Evolutionary conservation across 1,284 basidiomycete species (phyloP), one percentile per base, ranked within the genome.

Genomic region (Ceratobasidium sp.): DNA sequence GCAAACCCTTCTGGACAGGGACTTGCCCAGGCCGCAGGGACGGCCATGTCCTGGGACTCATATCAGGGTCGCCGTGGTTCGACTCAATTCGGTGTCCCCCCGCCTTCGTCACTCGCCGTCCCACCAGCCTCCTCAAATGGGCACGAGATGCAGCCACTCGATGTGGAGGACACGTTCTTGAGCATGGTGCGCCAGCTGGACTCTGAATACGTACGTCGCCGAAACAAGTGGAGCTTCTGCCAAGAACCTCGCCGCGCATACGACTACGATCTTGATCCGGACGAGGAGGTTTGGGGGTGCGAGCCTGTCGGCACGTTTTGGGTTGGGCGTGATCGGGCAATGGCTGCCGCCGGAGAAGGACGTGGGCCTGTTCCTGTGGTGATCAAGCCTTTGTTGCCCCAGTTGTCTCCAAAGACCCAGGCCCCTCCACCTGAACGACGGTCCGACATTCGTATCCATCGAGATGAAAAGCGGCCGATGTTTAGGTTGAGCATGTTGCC

Each of bases 111-210:
- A 27, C 54, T 56, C 63, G 73, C 57, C 7, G 59, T 54, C 29
- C 66, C 75, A 51, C 63, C 69, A 44, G 73, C 48, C 36, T 75
- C 57, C 24, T 51, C 66, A 7, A 65, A 41, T 47, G 73, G 63
- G 48, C 77, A 33, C 75, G 82, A 29, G 71, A 78, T 22, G 77
- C 76, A 27, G 78, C 78, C 29, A 81, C 54, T 74, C 48, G 74
- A 83, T 45, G 82, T 82, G 11, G 83, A 84, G 75, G 84, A 85
- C 76, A 80, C 81, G 15, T 85, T 85, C 76, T 82, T 82, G 53
- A 83, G 82, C 66, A 84, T 85, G 76, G 83, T 84, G n/a, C 83
- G 83, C 31, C 80, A 82, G 36, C 82, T 83, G 64, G 84, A 85
- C 63, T 81, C 84, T 69, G 83, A 84, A 57, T 85, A 84, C 73